These are phyloP conservation scores for Acidiella bohemica DNA, from an alignment of 495 filamentous ascomycete genomes.

Conservation along the genomic window DNA sequence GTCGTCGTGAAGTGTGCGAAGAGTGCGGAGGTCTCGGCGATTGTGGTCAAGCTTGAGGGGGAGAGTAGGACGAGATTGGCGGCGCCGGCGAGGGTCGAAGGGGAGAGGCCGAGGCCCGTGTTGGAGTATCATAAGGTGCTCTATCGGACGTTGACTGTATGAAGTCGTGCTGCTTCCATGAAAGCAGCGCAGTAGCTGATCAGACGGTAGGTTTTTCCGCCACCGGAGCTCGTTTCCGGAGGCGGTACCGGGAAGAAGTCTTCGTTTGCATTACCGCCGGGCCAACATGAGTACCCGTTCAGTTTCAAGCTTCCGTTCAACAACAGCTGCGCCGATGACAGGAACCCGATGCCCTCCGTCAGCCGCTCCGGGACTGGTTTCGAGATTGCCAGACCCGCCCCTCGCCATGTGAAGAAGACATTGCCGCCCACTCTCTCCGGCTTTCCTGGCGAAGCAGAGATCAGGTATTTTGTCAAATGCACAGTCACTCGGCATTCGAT, in stretches of 20 bases:
- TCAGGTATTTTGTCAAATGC: constrained; percentile 84
- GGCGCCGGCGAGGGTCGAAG: constrained; percentile 31
- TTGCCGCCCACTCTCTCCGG: constrained; percentile 77
- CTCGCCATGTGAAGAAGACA: constrained; percentile 65
- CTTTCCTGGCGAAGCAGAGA: constrained; percentile 71
- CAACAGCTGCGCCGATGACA: constrained; percentile 58
- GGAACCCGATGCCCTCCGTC: constrained; percentile 43
- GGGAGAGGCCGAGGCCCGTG: constrained; percentile 45
- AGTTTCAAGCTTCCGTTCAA: constrained; percentile 90
- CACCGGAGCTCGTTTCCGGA: constrained; percentile 34
- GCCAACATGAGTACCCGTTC: constrained; percentile 81
- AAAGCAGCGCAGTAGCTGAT: no score
- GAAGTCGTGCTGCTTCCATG: no score
- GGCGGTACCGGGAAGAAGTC: constrained; percentile 25
- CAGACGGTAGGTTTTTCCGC: constrained; percentile 50
- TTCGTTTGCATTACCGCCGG: constrained; percentile 53
- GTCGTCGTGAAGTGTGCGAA: constrained; percentile 51
- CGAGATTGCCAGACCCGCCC: constrained; percentile 39
- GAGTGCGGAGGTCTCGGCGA: constrained; percentile 55
- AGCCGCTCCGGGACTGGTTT: constrained; percentile 42
- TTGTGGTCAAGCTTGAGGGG: constrained; percentile 89
- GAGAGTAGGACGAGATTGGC: constrained; percentile 57
- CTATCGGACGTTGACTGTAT: no score
- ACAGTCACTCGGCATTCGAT: constrained; percentile 71
- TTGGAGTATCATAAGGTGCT: constrained; percentile 69